Base-by-base conservation (phyloP, 2,329 filamentous ascomycete genomes). In the Eurotiales sp. region DNA sequence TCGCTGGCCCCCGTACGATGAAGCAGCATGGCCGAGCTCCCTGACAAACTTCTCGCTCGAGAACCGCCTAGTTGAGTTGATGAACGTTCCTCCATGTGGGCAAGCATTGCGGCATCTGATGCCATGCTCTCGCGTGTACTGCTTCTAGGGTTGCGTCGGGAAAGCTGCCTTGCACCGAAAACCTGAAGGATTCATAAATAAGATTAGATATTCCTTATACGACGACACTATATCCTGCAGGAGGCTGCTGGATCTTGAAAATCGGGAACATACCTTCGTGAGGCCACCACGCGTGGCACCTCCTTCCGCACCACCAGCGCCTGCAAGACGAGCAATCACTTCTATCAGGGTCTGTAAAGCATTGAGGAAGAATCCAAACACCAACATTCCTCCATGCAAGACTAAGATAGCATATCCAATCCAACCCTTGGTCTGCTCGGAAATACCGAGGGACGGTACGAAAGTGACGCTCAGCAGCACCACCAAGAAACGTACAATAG, bases 281-380 rank as follows among this genome's bases (percentile, higher is more conserved):
- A 99, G 77, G 8, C 90, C 92, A 63, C 93, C 92, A 46, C 84
- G 83, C 57, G 87, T 82, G 34, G 85, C 85, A 46, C 78, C 80
- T 34, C 79, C 76, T 58, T 86, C 83, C 59, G 92, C 87, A 19
- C 85, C 86, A 44, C 90, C 93, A 27, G 88, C 91, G 32, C 92
- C 92, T 22, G 87, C 80, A 62, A 93, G 77, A 48, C 92, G 82
- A 22, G 91, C 90, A 45, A 85, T 76, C 8, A 99, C 90, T 69
- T 99, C 93, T 36, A 96, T 81, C 37, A 96, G 79, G 0, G 92
- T 96, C 66, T 96, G 90, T 6, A 96, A 67, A 1, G 93, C 87
- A 65, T 96, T 96, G 49, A 99, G 76, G 67, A 96, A 88, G 73
- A 97, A 99, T 1, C 90, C 92, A 61, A 97, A 88, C 3, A 96